Evolutionary conservation across 768 basidiomycete genomes (phyloP).

Genomic region (Suillus hirtellus): DNA sequence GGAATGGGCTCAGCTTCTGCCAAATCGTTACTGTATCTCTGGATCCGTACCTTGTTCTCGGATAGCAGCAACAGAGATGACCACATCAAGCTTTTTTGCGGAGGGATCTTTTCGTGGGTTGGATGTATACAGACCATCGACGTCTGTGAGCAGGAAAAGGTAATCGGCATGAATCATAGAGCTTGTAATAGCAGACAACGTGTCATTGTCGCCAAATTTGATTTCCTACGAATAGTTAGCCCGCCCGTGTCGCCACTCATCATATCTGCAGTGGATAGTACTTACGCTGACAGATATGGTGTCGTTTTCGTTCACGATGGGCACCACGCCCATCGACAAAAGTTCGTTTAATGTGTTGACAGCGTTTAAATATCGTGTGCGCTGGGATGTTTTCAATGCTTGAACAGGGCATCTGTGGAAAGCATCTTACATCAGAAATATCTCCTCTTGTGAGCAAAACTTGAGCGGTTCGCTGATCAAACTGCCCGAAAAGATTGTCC

Average conservation of each 20-base stretch:
- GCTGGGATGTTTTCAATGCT: slow-evolving; percentile 43
- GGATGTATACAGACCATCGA: slow-evolving; percentile 92
- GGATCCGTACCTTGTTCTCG: slow-evolving; percentile 66
- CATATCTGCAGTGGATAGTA: slow-evolving; percentile 19
- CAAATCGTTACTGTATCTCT: not conserved
- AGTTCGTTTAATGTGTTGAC: slow-evolving; percentile 94
- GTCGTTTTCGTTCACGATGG: slow-evolving; percentile 99
- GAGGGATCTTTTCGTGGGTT: slow-evolving; percentile 90
- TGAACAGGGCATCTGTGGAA: slow-evolving; percentile 10
- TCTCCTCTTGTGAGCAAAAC: slow-evolving; percentile 92
- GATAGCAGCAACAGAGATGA: slow-evolving; percentile 80
- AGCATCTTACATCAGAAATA: slow-evolving; percentile 82
- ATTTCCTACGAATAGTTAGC: slow-evolving; percentile 72
- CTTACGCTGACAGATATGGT: slow-evolving; percentile 95
- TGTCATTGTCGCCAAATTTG: slow-evolving; percentile 99
- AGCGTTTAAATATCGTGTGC: slow-evolving; percentile 94
- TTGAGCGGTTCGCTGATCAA: slow-evolving; percentile 95
- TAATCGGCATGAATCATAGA: slow-evolving; percentile 99
- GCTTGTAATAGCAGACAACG: slow-evolving; percentile 93
- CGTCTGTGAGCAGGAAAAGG: slow-evolving; percentile 94
- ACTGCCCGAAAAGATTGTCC: slow-evolving; percentile 94
- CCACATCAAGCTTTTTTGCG: slow-evolving; percentile 79
- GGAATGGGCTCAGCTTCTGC: not conserved
- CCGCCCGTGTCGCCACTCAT: not conserved
- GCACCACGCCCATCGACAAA: slow-evolving; percentile 90